Base-by-base conservation (phyloP, 805 yeast species). In the Metschnikowia kunwiensis region DNA sequence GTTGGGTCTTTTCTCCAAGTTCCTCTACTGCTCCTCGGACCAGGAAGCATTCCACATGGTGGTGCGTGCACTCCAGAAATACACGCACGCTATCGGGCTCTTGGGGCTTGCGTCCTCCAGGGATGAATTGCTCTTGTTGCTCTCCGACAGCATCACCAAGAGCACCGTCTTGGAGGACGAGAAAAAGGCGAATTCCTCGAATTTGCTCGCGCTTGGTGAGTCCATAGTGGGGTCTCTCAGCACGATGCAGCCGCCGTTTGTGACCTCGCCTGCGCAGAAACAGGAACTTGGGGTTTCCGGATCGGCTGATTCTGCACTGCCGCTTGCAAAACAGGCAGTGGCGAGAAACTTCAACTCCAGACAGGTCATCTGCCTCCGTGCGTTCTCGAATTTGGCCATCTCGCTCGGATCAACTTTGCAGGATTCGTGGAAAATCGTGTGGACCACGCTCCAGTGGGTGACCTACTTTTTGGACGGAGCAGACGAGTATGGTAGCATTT, bases 71-170 rank as follows among this genome's bases (percentile, higher is more conserved):
- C 68, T 86, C 6, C 97, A 91, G 55, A 80, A 82, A 44, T 68
- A 86, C 32, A 78, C 95, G 5, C 96, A 87, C 54, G 78, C 89
- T 0, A 74, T 89, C 0, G 97, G 97, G 0, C 62, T 86, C 11
- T 58, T 88, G n/a, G 80, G 78, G 0, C 54, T 83, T 9, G 52
- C 57, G 1, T 65, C 63, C 0, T 65, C 81, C 15, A 64, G 95
- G 32, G 84, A 86, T 50, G 74, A 76, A 0, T 43, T 64, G 12
- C 46, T 68, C 10, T 26, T 34, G 22, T 43, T 62, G 18, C 42
- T 66, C 14, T 53, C 69, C 0, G 50, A 44, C 14, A 55, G 77
- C 1, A 58, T 77, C 12, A 65, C 63, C 24, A 61, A 73, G 18
- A 55, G 53, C 12, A 63, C 64, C 7, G 12, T 20, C 7, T 24